Evolutionary conservation across 108 stramenopile species (phyloP), one percentile per base, ranked within the genome.

Genomic region (Bacterosira constricta): DNA sequence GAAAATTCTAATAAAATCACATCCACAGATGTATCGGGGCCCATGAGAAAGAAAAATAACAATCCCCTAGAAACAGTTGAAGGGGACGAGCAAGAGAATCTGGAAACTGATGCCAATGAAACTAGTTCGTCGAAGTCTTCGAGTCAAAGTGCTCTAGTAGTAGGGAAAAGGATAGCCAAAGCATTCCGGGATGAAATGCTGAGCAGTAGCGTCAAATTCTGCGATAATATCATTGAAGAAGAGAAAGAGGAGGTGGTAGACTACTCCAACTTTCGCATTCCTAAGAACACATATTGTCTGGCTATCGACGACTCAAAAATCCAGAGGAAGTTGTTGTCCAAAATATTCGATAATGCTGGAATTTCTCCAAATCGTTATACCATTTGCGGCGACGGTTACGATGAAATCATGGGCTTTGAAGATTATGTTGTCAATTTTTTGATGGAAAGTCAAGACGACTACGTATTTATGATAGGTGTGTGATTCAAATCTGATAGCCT

Each of bases 281-380:
- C 88, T 6, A 44, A 53, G 2, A 69, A 77, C 42, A 83, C 78
- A 0, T 75, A 71, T 66, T 85, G 69, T 1, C 71, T 89, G 29
- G 85, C 66, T 0, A 60, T 89, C 20, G 88, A 89, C 57, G 86
- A 86, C 55, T 83, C 82, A 4, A 73, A 69, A 32, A 85, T 89
- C n/a, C 88, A 89, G 60, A 63, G 86, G 30, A 89, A 89, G 41
- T 58, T 89, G 11, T 32, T 89, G 17, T 34, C 27, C 35, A 66
- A 79, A 11, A 71, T 86, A 42, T 52, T 83, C 29, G 46, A 46
- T 10, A 23, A 58, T 42, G 72, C 73, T 42, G 86, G 88, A 9
- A 73, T 89, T 36, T 50, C 50, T 9, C 27, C 60, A 17, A 75
- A 77, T 18, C 47, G 51, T 13, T 23, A 26, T 20, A 36, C 52